Conservation (phyloP, 2,329 filamentous ascomycete genomes). For the Aspergillus hortae region DNA sequence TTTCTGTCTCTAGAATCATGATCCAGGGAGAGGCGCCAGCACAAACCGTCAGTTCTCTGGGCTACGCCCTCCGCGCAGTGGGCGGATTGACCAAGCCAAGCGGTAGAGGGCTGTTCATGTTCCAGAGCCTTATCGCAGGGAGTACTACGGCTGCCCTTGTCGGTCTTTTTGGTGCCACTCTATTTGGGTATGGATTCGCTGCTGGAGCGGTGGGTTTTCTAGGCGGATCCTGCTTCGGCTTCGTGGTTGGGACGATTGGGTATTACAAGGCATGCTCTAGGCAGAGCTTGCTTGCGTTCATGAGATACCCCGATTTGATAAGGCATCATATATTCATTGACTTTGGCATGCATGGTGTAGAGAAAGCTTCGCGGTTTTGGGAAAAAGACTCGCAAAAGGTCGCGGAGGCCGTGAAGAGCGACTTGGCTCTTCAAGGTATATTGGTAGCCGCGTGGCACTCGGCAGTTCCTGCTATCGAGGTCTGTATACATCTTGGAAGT, state of each 20-base stretch:
- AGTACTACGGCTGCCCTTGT: neutral
- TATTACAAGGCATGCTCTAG: neutral
- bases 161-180: neutral
- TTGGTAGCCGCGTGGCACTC: conserved; percentile 3
- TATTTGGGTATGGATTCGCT: neutral
- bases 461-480: conserved; percentile 2
- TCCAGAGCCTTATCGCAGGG: conserved; percentile 1
- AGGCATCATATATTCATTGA: neutral
- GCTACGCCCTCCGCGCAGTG: conserved; percentile 1
- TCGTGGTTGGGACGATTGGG: neutral
- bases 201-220: conserved; percentile 1
- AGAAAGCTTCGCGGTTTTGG: neutral
- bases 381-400: neutral
- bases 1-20: too few relatives aligned
- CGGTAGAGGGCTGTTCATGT: conserved; percentile 1
- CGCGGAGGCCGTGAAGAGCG: neutral
- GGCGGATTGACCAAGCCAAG: conserved; percentile 3
- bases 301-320: neutral
- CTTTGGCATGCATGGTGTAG: conserved; percentile 1
- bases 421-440: neutral
- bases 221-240: conserved; percentile 2
- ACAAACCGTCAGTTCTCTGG: neutral
- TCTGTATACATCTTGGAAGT: neutral
- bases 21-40: neutral
- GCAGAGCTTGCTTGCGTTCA: neutral